These are phyloP conservation scores for Emmonsiellopsis sp. DNA, from an alignment of 2,329 filamentous ascomycete species.

Conservation along the genomic window DNA sequence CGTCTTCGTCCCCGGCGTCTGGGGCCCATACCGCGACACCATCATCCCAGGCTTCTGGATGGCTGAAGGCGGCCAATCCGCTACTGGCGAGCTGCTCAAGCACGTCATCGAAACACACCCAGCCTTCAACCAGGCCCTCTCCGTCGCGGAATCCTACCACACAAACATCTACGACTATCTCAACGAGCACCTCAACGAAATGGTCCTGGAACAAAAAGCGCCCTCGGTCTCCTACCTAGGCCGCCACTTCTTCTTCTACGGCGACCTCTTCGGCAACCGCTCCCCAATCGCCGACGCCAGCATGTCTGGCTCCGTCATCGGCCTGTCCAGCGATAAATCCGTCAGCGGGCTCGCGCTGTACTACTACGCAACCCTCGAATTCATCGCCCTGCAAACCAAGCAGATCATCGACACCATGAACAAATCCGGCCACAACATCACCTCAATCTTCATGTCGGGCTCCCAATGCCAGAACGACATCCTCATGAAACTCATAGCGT, in stretches of 20 bases:
- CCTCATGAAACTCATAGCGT: conserved; percentile 83
- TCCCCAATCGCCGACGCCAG: conserved; percentile 85
- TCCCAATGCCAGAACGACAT: conserved; percentile 94
- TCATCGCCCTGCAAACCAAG: conserved; percentile 91
- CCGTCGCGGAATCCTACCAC: conserved; percentile 70
- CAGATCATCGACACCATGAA: conserved; percentile 97
- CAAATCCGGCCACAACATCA: conserved; percentile 72
- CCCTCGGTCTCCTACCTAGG: conserved; percentile 77
- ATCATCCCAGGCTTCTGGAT: conserved; percentile 90
- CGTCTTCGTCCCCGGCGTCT: conserved; percentile 90
- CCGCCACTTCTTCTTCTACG: conserved; percentile 97
- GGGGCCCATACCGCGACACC: conserved; percentile 94
- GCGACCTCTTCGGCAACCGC: conserved; percentile 92
- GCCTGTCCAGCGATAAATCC: conserved; percentile 76
- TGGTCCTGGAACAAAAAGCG: conserved; percentile 59
- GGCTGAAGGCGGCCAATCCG: conserved; percentile 92
- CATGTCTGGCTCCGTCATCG: conserved; percentile 86
- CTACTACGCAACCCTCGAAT: conserved; percentile 96
- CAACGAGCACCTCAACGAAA: conserved; percentile 72
- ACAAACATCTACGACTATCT: conserved; percentile 92
- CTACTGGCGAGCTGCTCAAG: conserved; percentile 87
- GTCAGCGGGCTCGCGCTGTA: conserved; percentile 79
- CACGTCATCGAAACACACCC: conserved; percentile 94
- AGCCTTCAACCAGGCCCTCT: conserved; percentile 70
- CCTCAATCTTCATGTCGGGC: conserved; percentile 96